Base-by-base conservation (phyloP, 208 protist genomes). In the Wallacemonas rigidus region DNA sequence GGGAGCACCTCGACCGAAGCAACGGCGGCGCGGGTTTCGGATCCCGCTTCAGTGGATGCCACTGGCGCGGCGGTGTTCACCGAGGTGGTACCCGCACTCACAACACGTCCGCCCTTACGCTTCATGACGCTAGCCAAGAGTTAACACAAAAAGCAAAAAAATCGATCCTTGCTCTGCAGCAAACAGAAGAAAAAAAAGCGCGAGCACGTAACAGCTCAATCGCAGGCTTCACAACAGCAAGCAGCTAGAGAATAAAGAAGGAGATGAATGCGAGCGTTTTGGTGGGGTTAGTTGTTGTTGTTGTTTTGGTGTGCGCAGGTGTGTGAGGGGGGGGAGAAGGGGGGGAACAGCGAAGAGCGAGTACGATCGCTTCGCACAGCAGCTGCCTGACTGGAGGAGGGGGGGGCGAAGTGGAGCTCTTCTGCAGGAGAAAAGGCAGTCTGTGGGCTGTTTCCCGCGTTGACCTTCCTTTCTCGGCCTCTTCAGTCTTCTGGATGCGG, bases 91-190 rank as follows among this genome's bases (percentile, higher is more conserved):
- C 64, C 45, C 9, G 71, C 54, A 40, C 72, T 87, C 12, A 86
- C 77, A 12, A 86, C 73, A 78, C 74, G 81, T 3, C 71, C 81
- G 9, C 81, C 74, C 60, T 79, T 77, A 39, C 80, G 75, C 41
- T 74, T 74, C 80, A 85, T 85, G 26, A 26, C 26, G 26, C 26
- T 26, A 26, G 26, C 26, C 26, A 0, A 26, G 26, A 26, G 26
- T 26, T 26, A 26, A 26, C 26, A 26, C 7, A 3, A 15, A 48
- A 15, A 54, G 1, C 1, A 48, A 68, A 68, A 48, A 54, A 53
- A 5, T 6, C n/a, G 11, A 41, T 35, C 4, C 45, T 12, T 35
- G 57, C 12, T 36, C 12, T 35, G 48, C 8, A 44, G 41, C 65
- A 14, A 45, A 67, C 5, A 8, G 47, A 68, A 68, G 55, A 74